Evolutionary conservation across 1,284 basidiomycete genomes (phyloP).

Genomic region (Sporisorium sorghi): DNA sequence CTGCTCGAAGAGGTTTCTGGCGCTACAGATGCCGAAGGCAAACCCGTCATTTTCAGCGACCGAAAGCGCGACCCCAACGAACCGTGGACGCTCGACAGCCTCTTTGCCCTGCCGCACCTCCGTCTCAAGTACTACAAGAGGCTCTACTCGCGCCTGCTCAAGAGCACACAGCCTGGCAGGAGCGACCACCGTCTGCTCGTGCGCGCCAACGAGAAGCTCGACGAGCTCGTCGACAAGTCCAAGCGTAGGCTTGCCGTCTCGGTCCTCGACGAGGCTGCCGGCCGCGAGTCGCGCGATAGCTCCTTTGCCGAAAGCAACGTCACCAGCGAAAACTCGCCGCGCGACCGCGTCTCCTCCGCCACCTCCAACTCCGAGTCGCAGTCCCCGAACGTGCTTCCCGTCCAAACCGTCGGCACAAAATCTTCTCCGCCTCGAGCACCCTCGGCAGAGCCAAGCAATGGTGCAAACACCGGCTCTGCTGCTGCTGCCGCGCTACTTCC

Average conservation of each 20-base stretch:
- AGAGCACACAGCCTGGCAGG: slow-evolving; percentile 86
- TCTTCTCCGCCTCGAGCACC: slow-evolving; percentile 12
- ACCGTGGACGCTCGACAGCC: slow-evolving; percentile 84
- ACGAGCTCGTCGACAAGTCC: slow-evolving; percentile 78
- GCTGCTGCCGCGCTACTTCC: not conserved
- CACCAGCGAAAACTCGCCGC: slow-evolving; percentile 39
- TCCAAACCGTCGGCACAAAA: slow-evolving; percentile 18
- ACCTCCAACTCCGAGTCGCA: slow-evolving; percentile 49
- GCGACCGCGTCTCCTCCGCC: slow-evolving; percentile 53
- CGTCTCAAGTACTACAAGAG: slow-evolving; percentile 93
- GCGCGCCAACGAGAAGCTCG: slow-evolving; percentile 83
- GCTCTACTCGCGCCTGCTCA: slow-evolving; percentile 86
- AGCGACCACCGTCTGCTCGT: slow-evolving; percentile 87
- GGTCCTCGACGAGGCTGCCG: slow-evolving; percentile 49
- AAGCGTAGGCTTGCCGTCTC: slow-evolving; percentile 53
- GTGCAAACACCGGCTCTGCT: slow-evolving; percentile 5
- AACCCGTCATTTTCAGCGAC: slow-evolving; percentile 49
- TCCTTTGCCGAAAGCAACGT: slow-evolving; percentile 54
- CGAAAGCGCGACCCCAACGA: slow-evolving; percentile 51
- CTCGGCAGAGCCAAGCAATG: slow-evolving; percentile 16
- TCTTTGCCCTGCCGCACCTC: slow-evolving; percentile 86
- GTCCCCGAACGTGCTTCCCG: slow-evolving; percentile 30
- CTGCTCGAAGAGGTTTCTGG: slow-evolving; percentile 80
- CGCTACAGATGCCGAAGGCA: slow-evolving; percentile 49
- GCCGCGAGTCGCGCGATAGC: slow-evolving; percentile 46